Evolutionary conservation across 345 rosid species (phyloP), one percentile per base, ranked within the genome.

Genomic region (Eucalyptus tenuipes): DNA sequence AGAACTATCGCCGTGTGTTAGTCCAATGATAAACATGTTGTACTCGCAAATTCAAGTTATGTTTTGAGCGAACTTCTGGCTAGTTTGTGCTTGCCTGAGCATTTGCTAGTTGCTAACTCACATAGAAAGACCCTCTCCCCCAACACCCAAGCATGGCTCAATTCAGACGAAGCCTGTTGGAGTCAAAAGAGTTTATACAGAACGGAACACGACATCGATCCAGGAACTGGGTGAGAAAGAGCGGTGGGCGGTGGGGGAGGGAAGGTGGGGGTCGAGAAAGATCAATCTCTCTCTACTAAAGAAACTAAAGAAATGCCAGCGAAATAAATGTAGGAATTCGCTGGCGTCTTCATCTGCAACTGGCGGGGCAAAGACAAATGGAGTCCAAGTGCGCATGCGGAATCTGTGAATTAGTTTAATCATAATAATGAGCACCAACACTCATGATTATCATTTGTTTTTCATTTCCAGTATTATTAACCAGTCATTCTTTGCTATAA

Each of bases 1-100:
- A 55, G 6, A 0, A 55, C 0, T 8, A 24, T 55, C 1, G 8
- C 4, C 2, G 4, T 1, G 7, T 66, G 22, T 4, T 66, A 31
- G 20, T 33, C 2, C 33, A 64, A 13, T 64, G 10, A 64, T 64
- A 29, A 13, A 64, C 71, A 55, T 55, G 61, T 24, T 55, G 29
- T 3, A 3, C 18, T 66, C 0, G 18, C 12, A 31, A 15, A 9
- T 31, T 68, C 2, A 10, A 31, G 42, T 64, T 31, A 7, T 68
- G 24, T 8, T 33, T 0, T n/a, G 7, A 31, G 24, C 42, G 7
- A 66, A 8, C 11, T 16, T 31, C 42, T 31, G 22, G 79, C 40
- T 66, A 15, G 37, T 66, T 0, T 15, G 10, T n/a, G 40, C 75
- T 15, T n/a, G 37, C 37, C 18, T 10, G 5, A 20, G 55, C 55